Evolutionary conservation across 1,139 yeast species (phyloP).

Genomic region (Yamadazyma dushanensis): DNA sequence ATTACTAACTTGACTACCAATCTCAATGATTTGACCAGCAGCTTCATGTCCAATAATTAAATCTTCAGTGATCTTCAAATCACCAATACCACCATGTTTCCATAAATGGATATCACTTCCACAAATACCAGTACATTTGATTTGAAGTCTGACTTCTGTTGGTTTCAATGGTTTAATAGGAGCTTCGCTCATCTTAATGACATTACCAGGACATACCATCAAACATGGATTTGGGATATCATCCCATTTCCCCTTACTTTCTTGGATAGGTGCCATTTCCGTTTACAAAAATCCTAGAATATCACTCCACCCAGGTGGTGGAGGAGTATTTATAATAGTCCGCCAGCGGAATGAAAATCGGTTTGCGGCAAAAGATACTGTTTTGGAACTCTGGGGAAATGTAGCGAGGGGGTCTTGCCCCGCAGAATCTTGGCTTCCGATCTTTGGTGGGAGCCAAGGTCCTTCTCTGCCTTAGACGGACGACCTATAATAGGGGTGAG

Average conservation of each 20-base stretch:
- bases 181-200: conserved; percentile 17
- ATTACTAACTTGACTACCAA: conserved; percentile 27
- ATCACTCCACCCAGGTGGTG: too few species aligned
- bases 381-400: conserved; percentile 3
- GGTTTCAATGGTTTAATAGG: conserved; percentile 34
- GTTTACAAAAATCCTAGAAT: too few species aligned
- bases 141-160: conserved; percentile 61
- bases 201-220: conserved; percentile 16
- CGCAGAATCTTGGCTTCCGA: not conserved
- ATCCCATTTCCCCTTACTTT: conserved; percentile 18
- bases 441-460: too few species aligned
- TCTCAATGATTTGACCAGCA: conserved; percentile 28
- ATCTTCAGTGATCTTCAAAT: conserved; percentile 24
- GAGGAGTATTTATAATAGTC: conserved; percentile 1
- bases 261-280: conserved; percentile 20
- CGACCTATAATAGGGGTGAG: too few species aligned
- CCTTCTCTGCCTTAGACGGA: too few species aligned
- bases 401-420: conserved; percentile 1
- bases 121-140: conserved; percentile 43
- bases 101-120: conserved; percentile 37
- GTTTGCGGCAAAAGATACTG: not conserved
- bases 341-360: conserved; percentile 1
- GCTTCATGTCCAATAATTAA: conserved; percentile 35
- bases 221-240: conserved; percentile 20
- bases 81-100: conserved; percentile 34